Evolutionary conservation across 208 protist genomes (phyloP), one percentile per base, ranked within the genome.

Genomic region (Jaenimonas drosophilae): DNA sequence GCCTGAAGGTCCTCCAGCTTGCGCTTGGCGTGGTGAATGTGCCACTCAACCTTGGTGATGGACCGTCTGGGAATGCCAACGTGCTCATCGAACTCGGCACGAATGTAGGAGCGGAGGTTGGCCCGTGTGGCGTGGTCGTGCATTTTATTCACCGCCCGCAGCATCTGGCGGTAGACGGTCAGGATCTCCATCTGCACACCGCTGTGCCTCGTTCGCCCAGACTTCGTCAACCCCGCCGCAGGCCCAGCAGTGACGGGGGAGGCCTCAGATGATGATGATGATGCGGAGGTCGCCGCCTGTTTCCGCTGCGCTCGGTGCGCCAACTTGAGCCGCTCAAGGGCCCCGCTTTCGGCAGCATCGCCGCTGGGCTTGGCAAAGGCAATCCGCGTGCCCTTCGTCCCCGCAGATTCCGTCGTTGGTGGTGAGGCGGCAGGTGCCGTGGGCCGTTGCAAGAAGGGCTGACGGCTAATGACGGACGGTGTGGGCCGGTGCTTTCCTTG

Each of bases 41-140:
- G 64, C 85, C 85, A 93, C 43, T 93, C 85, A 25, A 93, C 80
- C 49, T 78, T 76, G 16, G 68, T 62, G 25, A 93, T 65, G 66
- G 65, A 62, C 39, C 67, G 71, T 12, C 79, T 67, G 24, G 80
- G 67, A 17, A 88, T 61, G 19, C 63, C 61, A 28, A 49, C 49
- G 46, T 84, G 69, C 54, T 74, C 66, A 11, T 81, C 58, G 57
- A 84, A 93, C 59, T 93, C 75, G 2, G 34, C 32, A 12, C 75
- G 79, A 46, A 93, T 93, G 57, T 77, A 80, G 2, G 38, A 46
- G 0, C 37, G 41, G 24, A 93, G 42, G 25, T 51, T 64, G 19
- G 29, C 41, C 20, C 76, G 70, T 3, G 77, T 86, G 16, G 60
- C 68, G 11, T 34, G 27, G 49, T 93, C 80, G 16, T 73, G 34